Percentiles rank a stretch among this genome's conserved stretches.
Conservation (phyloP, 345 rosid genomes). For the Eucalyptus shirleyi region DNA sequence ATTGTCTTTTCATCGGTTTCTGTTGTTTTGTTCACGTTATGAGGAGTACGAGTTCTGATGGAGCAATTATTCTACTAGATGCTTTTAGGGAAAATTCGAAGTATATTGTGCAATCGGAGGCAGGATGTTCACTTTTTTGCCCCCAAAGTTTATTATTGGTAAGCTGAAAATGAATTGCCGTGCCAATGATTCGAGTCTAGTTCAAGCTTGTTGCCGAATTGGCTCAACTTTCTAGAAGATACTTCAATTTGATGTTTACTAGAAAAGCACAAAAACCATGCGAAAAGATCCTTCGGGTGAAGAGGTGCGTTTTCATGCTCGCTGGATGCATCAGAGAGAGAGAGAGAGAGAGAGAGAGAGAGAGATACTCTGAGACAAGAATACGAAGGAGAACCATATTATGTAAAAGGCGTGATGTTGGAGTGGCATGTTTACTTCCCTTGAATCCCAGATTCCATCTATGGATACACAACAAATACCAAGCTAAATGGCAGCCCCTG, state of each 20-base stretch:
- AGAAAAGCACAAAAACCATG: neutral
- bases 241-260: neutral
- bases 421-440: no score
- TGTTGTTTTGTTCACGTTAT: no score
- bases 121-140: neutral
- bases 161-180: neutral
- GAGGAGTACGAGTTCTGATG: neutral
- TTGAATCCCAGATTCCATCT: no score
- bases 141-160: neutral
- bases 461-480: no score
- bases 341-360: neutral
- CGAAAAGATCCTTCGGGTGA: neutral
- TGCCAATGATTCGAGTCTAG: neutral
- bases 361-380: neutral
- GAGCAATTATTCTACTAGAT: neutral
- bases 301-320: neutral
- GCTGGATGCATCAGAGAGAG: neutral
- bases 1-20: neutral
- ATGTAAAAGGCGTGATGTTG: no score
- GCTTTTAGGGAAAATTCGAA: neutral
- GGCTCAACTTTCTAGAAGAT: neutral
- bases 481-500: neutral
- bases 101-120: neutral
- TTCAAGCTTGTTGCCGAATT: neutral
- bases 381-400: no score